A percentile compares a stretch with the other conserved stretches of the same genome.
These are phyloP conservation scores for Priceomyces carsonii DNA, from an alignment of 805 yeast species.

Conservation along the genomic window DNA sequence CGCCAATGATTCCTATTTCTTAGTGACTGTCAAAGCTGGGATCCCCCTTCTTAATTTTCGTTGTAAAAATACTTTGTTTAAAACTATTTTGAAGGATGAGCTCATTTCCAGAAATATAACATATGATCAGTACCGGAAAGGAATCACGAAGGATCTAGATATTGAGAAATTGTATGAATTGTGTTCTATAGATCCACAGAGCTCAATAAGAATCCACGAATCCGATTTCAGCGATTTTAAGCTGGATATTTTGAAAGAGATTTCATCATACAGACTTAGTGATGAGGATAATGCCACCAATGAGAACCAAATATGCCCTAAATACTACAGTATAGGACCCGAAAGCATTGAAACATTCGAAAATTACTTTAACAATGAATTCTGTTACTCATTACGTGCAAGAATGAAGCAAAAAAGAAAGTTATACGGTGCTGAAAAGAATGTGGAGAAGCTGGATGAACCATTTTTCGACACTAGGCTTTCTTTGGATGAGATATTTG, in stretches of 20 bases:
- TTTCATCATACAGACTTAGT: slow-evolving; percentile 3
- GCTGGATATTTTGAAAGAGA: slow-evolving; percentile 10
- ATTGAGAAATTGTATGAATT: slow-evolving; percentile 1
- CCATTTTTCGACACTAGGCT: slow-evolving; percentile 3
- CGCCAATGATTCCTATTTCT: neutral
- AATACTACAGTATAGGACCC: slow-evolving; percentile 1
- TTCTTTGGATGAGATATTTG: slow-evolving; percentile 5
- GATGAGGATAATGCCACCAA: neutral
- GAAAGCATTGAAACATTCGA: slow-evolving; percentile 3
- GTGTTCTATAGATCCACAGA: slow-evolving; percentile 3
- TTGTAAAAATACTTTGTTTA: slow-evolving; percentile 8
- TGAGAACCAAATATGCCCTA: slow-evolving; percentile 1
- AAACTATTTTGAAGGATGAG: slow-evolving; percentile 8
- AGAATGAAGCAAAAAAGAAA: neutral
- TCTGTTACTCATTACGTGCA: neutral
- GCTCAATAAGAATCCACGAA: slow-evolving; percentile 11
- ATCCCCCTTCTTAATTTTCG: slow-evolving; percentile 2
- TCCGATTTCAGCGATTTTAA: slow-evolving; percentile 13
- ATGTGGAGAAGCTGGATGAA: neutral
- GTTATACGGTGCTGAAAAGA: neutral
- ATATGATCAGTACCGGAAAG: slow-evolving; percentile 13
- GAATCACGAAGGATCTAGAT: slow-evolving; percentile 4
- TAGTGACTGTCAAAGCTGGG: slow-evolving; percentile 4
- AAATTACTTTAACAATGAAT: slow-evolving; percentile 1
- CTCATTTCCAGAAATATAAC: slow-evolving; percentile 5